Evolutionary conservation across 2,329 filamentous ascomycete species (phyloP).

Genomic region (Penicillium sp.): DNA sequence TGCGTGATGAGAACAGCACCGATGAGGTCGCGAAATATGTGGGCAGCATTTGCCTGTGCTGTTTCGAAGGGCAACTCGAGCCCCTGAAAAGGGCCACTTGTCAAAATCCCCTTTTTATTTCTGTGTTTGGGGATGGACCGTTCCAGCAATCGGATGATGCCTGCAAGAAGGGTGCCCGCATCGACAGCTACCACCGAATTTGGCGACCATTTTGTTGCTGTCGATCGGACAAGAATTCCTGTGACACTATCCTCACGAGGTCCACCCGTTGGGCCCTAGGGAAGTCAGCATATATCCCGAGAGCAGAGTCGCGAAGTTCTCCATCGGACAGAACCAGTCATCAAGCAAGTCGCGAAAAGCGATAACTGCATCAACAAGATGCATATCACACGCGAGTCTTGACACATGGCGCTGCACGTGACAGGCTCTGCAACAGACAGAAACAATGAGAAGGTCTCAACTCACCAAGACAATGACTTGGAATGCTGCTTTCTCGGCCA

Average conservation of each 20-base stretch:
- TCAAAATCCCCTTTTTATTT: constrained; percentile 30
- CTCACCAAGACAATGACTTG: constrained; percentile 73
- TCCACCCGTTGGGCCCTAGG: constrained; percentile 80
- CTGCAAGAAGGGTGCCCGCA: constrained; percentile 81
- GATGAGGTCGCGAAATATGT: constrained; percentile 74
- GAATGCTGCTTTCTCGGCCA: constrained; percentile 49
- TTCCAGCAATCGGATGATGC: constrained; percentile 76
- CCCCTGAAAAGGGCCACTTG: constrained; percentile 74
- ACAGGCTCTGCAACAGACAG: neutral
- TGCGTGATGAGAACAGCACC: constrained; percentile 92
- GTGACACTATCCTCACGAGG: constrained; percentile 88
- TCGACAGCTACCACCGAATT: constrained; percentile 89
- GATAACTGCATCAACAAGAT: neutral
- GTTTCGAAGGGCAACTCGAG: constrained; percentile 65
- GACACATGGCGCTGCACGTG: constrained; percentile 9
- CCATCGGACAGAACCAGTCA: constrained; percentile 19
- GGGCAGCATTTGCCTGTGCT: constrained; percentile 71
- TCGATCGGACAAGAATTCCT: constrained; percentile 80
- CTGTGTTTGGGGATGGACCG: constrained; percentile 25
- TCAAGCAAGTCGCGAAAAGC: neutral
- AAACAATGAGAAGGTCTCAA: constrained; percentile 21
- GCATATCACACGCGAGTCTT: neutral
- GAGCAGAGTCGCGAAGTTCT: constrained; percentile 2
- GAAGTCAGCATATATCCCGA: constrained; percentile 27
- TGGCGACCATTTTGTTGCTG: constrained; percentile 71